Evolutionary conservation across 2,329 filamentous ascomycete genomes (phyloP).

Genomic region (Aureobasidium sp.): DNA sequence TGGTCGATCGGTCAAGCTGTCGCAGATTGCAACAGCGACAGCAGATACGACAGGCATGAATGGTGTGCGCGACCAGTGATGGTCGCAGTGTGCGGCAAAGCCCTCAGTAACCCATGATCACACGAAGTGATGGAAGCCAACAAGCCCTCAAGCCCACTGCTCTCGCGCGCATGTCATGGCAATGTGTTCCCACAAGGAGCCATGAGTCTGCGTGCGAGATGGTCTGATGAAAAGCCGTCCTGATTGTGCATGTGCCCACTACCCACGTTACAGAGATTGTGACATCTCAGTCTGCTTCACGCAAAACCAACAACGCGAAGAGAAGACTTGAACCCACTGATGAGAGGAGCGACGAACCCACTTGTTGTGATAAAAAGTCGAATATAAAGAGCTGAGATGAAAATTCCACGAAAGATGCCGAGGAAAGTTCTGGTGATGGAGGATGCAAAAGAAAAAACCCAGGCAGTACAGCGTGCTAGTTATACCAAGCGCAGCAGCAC

Average conservation of each 20-base stretch:
- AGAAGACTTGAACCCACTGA: constrained; percentile 17
- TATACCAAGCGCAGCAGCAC: neutral
- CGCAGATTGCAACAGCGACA: constrained; percentile 13
- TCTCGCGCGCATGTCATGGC: constrained; percentile 34
- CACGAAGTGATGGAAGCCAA: constrained; percentile 24
- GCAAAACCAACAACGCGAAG: constrained; percentile 15
- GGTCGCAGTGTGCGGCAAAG: constrained; percentile 18
- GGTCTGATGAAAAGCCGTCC: constrained; percentile 24
- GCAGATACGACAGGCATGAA: constrained; percentile 7
- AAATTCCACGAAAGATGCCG: neutral
- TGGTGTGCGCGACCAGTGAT: constrained; percentile 1
- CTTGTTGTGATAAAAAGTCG: constrained; percentile 11
- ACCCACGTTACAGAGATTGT: constrained; percentile 13
- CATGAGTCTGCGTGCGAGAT: constrained; percentile 29
- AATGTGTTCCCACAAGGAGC: constrained; percentile 45
- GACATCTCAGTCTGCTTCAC: constrained; percentile 14
- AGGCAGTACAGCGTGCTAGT: neutral
- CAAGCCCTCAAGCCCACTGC: constrained; percentile 40
- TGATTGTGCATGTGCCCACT: constrained; percentile 15
- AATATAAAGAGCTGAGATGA: constrained; percentile 2
- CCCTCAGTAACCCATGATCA: constrained; percentile 24
- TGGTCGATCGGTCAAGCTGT: constrained; percentile 12
- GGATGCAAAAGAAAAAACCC: constrained; percentile 6
- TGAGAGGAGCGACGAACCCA: constrained; percentile 20
- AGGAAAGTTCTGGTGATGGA: constrained; percentile 1